Conservation (phyloP, 805 yeast species). For the Clavispora asparagi region DNA sequence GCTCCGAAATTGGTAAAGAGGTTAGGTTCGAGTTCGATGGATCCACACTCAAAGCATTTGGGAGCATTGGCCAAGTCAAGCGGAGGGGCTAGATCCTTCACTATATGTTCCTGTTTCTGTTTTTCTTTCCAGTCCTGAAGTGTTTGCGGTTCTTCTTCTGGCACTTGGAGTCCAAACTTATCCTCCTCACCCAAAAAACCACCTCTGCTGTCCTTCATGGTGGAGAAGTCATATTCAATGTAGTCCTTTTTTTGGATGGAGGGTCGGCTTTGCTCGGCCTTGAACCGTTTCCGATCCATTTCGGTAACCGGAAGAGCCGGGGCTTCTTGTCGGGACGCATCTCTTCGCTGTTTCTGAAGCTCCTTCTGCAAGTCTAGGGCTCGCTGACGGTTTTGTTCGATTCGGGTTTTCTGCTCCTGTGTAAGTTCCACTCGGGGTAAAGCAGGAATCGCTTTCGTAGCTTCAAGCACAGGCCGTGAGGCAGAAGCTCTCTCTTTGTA, state of each 20-base stretch:
- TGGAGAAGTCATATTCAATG: slow-evolving; percentile 81
- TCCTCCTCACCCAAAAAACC: slow-evolving; percentile 56
- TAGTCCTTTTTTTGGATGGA: slow-evolving; percentile 57
- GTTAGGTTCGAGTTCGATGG: slow-evolving; percentile 75
- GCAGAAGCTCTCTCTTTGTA: slow-evolving; percentile 6
- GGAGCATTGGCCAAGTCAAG: slow-evolving; percentile 69
- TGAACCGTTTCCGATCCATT: slow-evolving; percentile 9
- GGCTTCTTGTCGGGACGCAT: slow-evolving; percentile 5
- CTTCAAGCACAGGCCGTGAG: not conserved
- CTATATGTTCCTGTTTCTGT: slow-evolving; percentile 34
- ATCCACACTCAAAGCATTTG: slow-evolving; percentile 75
- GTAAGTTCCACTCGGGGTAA: slow-evolving; percentile 34
- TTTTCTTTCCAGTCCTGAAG: slow-evolving; percentile 46
- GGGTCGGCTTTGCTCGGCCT: slow-evolving; percentile 20
- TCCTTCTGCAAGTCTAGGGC: slow-evolving; percentile 44
- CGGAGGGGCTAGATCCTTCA: slow-evolving; percentile 64
- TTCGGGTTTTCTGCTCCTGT: slow-evolving; percentile 43
- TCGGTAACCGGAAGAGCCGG: slow-evolving; percentile 5
- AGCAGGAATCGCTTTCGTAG: slow-evolving; percentile 2
- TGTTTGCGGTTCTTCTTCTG: slow-evolving; percentile 40
- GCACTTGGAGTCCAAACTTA: slow-evolving; percentile 9
- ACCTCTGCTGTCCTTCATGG: slow-evolving; percentile 84
- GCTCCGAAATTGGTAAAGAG: slow-evolving; percentile 59
- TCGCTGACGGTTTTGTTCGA: slow-evolving; percentile 49
- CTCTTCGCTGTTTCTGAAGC: slow-evolving; percentile 25